phyloP scores from a whole-genome alignment of 345 rosid genomes.

The Populus davidiana region DNA sequence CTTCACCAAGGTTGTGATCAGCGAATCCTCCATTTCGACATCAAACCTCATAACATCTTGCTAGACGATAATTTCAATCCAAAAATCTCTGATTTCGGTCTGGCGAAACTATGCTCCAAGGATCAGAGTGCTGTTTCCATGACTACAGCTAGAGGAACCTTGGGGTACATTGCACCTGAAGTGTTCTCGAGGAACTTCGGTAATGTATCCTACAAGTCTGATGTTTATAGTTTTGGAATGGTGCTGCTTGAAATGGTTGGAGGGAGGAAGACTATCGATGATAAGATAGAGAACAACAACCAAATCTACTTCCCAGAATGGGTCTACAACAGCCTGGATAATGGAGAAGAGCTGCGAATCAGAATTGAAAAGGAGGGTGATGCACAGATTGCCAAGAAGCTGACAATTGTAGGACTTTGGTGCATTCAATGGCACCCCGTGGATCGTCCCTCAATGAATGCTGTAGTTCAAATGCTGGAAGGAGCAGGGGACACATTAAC shows the following conservation, averaged over 20 bases:
- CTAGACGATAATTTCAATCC: constrained; percentile 21
- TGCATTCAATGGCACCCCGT: constrained; percentile 14
- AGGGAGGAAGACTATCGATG: constrained; percentile 15
- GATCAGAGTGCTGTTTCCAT: constrained; percentile 29
- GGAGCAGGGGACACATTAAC: background rate
- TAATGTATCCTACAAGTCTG: constrained; percentile 23
- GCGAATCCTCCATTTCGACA: constrained; percentile 26
- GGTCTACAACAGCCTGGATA: constrained; percentile 9
- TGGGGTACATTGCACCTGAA: constrained; percentile 28
- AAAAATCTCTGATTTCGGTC: constrained; percentile 21
- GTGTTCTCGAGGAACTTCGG: constrained; percentile 29
- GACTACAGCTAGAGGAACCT: constrained; percentile 27
- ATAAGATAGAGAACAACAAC: background rate
- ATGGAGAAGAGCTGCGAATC: constrained; percentile 11
- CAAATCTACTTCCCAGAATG: background rate
- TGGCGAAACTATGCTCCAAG: constrained; percentile 23
- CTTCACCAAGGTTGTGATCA: constrained; percentile 28
- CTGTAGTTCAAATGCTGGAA: constrained; percentile 5
- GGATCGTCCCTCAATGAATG: constrained; percentile 9
- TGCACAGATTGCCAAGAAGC: constrained; percentile 5
- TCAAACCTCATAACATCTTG: constrained; percentile 20
- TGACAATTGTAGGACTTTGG: constrained; percentile 12
- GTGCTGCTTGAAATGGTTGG: constrained; percentile 26
- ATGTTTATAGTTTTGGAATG: constrained; percentile 27
- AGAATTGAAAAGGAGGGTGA: constrained; percentile 1